These are phyloP conservation scores for Candida tunisiensis DNA, from an alignment of 1,139 yeast genomes.

Conservation along the genomic window DNA sequence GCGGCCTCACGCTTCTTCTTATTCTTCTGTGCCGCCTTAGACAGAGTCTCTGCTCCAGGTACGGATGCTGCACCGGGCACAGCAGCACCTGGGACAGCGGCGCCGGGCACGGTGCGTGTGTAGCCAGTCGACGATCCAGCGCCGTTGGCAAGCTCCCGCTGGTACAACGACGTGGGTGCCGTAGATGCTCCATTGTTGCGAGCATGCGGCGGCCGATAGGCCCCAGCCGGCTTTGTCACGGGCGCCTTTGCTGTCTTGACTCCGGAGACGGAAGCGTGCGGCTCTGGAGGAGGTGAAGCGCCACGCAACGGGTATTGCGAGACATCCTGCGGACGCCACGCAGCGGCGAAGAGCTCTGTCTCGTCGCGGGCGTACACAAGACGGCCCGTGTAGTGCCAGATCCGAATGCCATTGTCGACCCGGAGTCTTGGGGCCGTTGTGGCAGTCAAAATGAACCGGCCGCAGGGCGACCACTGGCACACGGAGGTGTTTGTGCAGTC, in stretches of 20 bases:
- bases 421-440: slow-evolving; percentile 94
- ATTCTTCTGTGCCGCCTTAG: slow-evolving; percentile 57
- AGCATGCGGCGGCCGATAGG: slow-evolving; percentile 94
- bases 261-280: slow-evolving; percentile 37
- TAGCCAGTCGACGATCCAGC: slow-evolving; percentile 13
- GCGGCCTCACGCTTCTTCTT: slow-evolving; percentile 54
- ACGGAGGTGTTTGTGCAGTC: slow-evolving; percentile 90
- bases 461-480: slow-evolving; percentile 99
- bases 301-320: slow-evolving; percentile 39
- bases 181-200: slow-evolving; percentile 19
- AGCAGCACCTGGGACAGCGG: slow-evolving; percentile 21
- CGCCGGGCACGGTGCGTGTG: slow-evolving; percentile 24
- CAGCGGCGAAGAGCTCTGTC: slow-evolving; percentile 61
- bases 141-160: slow-evolving; percentile 11
- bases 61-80: slow-evolving; percentile 13
- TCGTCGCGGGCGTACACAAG: slow-evolving; percentile 65
- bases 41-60: slow-evolving; percentile 19
- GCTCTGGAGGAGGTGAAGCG: slow-evolving; percentile 40
- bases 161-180: slow-evolving; percentile 17
- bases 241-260: slow-evolving; percentile 5
- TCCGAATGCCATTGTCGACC: slow-evolving; percentile 87
- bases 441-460: slow-evolving; percentile 82
- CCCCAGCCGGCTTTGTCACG: slow-evolving; percentile 27
- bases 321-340: slow-evolving; percentile 68
- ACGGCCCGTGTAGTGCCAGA: slow-evolving; percentile 87